These are phyloP conservation scores for Neurospora sp. DNA, from an alignment of 2,329 filamentous ascomycete species.

Conservation along the genomic window DNA sequence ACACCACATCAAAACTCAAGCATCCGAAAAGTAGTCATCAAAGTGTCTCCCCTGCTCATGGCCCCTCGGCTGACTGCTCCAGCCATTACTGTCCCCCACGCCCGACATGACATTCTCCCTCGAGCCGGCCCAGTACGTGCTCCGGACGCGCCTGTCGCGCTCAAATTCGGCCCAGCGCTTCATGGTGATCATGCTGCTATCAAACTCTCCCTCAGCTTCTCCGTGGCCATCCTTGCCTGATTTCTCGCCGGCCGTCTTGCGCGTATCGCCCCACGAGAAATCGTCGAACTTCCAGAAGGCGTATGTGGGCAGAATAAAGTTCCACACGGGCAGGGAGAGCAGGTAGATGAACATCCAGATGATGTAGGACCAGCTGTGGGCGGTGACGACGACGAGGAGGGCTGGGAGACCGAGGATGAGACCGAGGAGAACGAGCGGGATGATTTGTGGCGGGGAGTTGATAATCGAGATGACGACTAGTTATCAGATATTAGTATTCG, in stretches of 20 bases:
- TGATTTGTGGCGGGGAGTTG: constrained; percentile 65
- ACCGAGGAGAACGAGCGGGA: constrained; percentile 78
- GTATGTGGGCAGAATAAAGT: constrained; percentile 88
- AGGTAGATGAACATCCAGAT: constrained; percentile 97
- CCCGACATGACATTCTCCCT: constrained; percentile 35
- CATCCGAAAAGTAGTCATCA: constrained; percentile 47
- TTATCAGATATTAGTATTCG: not conserved
- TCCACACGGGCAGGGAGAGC: constrained; percentile 88
- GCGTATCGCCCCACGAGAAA: constrained; percentile 97
- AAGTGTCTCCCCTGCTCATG: constrained; percentile 32
- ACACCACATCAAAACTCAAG: constrained; percentile 24
- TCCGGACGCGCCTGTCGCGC: constrained; percentile 44
- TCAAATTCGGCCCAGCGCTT: constrained; percentile 98
- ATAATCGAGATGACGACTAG: constrained; percentile 79
- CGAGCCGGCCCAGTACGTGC: constrained; percentile 39
- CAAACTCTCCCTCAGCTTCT: constrained; percentile 90
- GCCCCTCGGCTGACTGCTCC: constrained; percentile 23
- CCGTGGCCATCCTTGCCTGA: constrained; percentile 69
- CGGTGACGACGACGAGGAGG: constrained; percentile 83
- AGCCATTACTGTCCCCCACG: constrained; percentile 26
- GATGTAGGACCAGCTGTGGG: constrained; percentile 85
- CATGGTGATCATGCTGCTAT: constrained; percentile 98
- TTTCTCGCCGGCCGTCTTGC: constrained; percentile 87
- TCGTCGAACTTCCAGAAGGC: constrained; percentile 99
- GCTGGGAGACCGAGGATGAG: constrained; percentile 91